A percentile compares a stretch with the other conserved stretches of the same genome.
These are phyloP conservation scores for Fusarium sp. DNA, from an alignment of 2,329 filamentous ascomycete genomes.

Conservation along the genomic window DNA sequence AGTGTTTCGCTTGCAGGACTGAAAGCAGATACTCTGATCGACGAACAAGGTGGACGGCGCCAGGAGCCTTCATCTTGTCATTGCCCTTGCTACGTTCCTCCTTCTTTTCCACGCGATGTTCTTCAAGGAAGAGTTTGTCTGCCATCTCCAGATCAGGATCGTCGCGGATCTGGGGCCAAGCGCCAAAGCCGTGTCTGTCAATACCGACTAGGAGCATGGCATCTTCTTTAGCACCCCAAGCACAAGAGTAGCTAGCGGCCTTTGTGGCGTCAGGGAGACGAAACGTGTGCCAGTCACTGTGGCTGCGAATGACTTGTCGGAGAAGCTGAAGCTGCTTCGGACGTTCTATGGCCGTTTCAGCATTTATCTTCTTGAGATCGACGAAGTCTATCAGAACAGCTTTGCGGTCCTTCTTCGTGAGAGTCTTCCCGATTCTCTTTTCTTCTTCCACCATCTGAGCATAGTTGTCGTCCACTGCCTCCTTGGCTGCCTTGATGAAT, in stretches of 20 bases:
- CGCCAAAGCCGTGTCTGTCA: conserved; percentile 91
- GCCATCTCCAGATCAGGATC: conserved; percentile 84
- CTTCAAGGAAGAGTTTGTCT: conserved; percentile 95
- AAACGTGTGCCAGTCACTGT: conserved; percentile 79
- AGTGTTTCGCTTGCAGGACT: conserved; percentile 88
- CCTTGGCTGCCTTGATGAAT: conserved; percentile 68
- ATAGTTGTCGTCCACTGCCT: conserved; percentile 72
- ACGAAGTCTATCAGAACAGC: conserved; percentile 95
- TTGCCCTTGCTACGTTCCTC: conserved; percentile 85
- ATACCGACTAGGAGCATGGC: conserved; percentile 97
- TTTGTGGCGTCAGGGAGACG: conserved; percentile 92
- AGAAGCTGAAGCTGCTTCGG: conserved; percentile 89
- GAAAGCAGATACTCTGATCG: conserved; percentile 94
- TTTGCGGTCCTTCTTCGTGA: conserved; percentile 98
- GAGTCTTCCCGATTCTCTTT: conserved; percentile 79
- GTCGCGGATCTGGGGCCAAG: conserved; percentile 94
- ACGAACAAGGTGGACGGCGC: conserved; percentile 95
- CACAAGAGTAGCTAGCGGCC: conserved; percentile 86
- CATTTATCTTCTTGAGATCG: conserved; percentile 93
- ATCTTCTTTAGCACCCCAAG: conserved; percentile 93
- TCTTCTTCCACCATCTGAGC: conserved; percentile 82
- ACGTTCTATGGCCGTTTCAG: conserved; percentile 91
- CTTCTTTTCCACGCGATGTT: conserved; percentile 98
- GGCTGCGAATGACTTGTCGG: conserved; percentile 73
- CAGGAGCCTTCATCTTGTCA: conserved; percentile 87